Percentiles rank a stretch among this genome's conserved stretches.
Evolutionary conservation across 2,329 filamentous ascomycete species (phyloP).

Genomic region (Ceratocystis ficicola): DNA sequence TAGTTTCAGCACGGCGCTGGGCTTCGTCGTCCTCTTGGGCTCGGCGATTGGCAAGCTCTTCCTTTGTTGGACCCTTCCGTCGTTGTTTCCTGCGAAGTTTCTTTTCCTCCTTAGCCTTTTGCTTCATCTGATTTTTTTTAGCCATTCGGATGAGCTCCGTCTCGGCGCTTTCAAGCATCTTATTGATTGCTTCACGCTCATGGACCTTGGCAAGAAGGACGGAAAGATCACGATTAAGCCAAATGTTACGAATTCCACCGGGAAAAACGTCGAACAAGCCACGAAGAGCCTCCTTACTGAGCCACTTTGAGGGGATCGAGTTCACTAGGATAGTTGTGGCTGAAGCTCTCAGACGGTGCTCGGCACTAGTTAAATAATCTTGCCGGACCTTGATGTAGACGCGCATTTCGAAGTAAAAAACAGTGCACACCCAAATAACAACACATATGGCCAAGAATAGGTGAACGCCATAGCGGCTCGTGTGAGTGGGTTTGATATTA

Average conservation of each 20-base stretch:
- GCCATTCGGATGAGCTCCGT: constrained; percentile 71
- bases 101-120: constrained; percentile 52
- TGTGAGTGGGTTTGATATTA: constrained; percentile 59
- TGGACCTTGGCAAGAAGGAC: constrained; percentile 74
- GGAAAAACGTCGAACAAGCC: constrained; percentile 92
- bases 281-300: constrained; percentile 66
- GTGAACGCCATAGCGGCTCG: constrained; percentile 70
- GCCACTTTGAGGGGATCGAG: constrained; percentile 82
- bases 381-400: constrained; percentile 89
- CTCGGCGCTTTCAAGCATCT: constrained; percentile 65
- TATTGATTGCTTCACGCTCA: constrained; percentile 57
- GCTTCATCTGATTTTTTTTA: constrained; percentile 66
- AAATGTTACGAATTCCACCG: constrained; percentile 87
- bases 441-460: constrained; percentile 65
- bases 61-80: constrained; percentile 39
- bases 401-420: constrained; percentile 74
- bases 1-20: constrained; percentile 38
- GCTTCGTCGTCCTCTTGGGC: constrained; percentile 41
- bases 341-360: constrained; percentile 84
- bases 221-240: constrained; percentile 86
- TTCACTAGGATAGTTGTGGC: constrained; percentile 92
- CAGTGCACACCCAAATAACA: constrained; percentile 71
- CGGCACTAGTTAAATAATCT: constrained; percentile 84
- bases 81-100: constrained; percentile 43
- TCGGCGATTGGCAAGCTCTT: constrained; percentile 37